Conservation (phyloP, 2,329 filamentous ascomycete genomes). For the Ceratocystis variospora region DNA sequence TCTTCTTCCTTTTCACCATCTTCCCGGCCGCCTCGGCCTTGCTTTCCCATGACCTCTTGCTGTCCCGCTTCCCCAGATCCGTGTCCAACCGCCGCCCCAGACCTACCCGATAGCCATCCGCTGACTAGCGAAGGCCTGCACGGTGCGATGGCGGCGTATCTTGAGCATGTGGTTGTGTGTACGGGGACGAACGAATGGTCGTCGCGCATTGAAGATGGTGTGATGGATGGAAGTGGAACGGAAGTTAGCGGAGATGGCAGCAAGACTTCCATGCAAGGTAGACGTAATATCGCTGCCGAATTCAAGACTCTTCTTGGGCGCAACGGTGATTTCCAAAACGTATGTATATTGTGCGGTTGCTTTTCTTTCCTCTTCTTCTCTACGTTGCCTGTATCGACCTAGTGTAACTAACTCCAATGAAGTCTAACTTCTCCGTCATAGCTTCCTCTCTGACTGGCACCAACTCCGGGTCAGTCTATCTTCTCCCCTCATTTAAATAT, state of each 20-base stretch:
- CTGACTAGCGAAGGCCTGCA: conserved; percentile 47
- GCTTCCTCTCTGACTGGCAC: conserved; percentile 57
- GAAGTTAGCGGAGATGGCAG: not conserved
- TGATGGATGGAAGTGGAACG: not conserved
- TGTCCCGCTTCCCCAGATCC: conserved; percentile 20
- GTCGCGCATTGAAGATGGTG: conserved; percentile 61
- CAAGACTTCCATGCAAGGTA: not conserved
- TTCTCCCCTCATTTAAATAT: conserved; percentile 75
- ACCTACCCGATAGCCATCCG: conserved; percentile 50
- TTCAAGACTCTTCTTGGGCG: conserved; percentile 57
- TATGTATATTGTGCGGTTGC: conserved; percentile 27
- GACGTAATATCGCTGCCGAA: conserved; percentile 48
- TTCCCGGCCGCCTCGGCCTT: not conserved
- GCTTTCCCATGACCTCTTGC: conserved; percentile 10
- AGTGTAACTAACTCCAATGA: not conserved
- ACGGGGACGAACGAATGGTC: conserved; percentile 71
- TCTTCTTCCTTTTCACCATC: not conserved
- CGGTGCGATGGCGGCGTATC: conserved; percentile 55
- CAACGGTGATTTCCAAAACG: conserved; percentile 53
- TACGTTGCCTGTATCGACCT: not conserved
- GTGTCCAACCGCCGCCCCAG: conserved; percentile 50
- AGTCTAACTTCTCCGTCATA: conserved; percentile 73
- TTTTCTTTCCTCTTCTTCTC: not conserved
- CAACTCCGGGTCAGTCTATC: conserved; percentile 40
- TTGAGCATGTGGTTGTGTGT: conserved; percentile 70